Evolutionary conservation across 148 eudicot genomes (phyloP).

Genomic region (Rhododendron griersonianum): DNA sequence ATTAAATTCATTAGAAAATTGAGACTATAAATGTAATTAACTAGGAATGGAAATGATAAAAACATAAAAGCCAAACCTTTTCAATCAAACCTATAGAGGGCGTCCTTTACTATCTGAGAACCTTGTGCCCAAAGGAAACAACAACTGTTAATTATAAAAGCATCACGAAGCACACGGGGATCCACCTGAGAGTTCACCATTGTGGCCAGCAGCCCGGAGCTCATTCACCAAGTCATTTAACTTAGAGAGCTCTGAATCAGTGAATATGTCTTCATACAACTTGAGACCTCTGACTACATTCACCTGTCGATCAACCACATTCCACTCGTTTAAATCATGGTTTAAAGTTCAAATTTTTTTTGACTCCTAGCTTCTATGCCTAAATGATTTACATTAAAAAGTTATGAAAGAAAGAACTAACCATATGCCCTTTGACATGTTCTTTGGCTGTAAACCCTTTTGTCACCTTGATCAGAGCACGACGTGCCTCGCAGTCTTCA

Average conservation of each 20-base stretch:
- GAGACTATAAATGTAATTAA: slow-evolving; percentile 15
- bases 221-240: slow-evolving; percentile 60
- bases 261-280: slow-evolving; percentile 75
- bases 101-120: slow-evolving; percentile 42
- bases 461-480: slow-evolving; percentile 73
- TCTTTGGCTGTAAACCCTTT: slow-evolving; percentile 97
- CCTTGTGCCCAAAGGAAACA: slow-evolving; percentile 36
- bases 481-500: slow-evolving; percentile 66
- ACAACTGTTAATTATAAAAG: slow-evolving; percentile 46
- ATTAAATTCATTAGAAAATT: background rate
- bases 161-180: slow-evolving; percentile 48
- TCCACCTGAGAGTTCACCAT: slow-evolving; percentile 88
- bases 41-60: slow-evolving; percentile 2
- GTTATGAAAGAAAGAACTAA: slow-evolving; percentile 41
- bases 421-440: slow-evolving; percentile 94
- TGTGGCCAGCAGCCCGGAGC: slow-evolving; percentile 83
- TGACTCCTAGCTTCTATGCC: background rate
- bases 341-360: background rate
- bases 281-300: slow-evolving; percentile 94
- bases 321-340: background rate
- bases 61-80: slow-evolving; percentile 46
- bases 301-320: slow-evolving; percentile 46
- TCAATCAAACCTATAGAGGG: slow-evolving; percentile 35
- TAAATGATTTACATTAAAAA: background rate
- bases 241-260: slow-evolving; percentile 61